Evolutionary conservation across 805 yeast genomes (phyloP).

Genomic region (Candida glaebosa): DNA sequence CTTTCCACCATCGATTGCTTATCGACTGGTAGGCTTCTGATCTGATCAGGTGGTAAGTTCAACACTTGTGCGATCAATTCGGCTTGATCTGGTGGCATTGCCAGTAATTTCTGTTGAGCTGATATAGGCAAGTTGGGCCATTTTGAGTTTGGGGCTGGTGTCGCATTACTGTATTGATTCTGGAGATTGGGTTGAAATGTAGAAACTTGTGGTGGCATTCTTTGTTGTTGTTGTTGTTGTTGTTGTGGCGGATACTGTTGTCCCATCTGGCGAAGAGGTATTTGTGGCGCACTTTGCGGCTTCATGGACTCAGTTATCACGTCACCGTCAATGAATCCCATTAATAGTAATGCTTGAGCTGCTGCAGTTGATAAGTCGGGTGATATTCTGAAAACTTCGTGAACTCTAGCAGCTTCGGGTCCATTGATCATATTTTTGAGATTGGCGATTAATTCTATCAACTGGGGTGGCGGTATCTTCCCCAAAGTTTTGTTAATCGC

Average conservation of each 20-base stretch:
- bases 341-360: constrained; percentile 68
- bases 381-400: constrained; percentile 49
- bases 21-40: constrained; percentile 47
- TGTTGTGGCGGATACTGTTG: too few relatives aligned
- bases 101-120: constrained; percentile 48
- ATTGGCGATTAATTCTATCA: constrained; percentile 66
- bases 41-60: constrained; percentile 47
- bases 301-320: constrained; percentile 60
- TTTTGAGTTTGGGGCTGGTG: constrained; percentile 23
- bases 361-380: constrained; percentile 62
- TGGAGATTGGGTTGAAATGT: not conserved
- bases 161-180: constrained; percentile 8
- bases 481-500: constrained; percentile 59
- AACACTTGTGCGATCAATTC: constrained; percentile 52
- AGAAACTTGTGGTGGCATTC: constrained; percentile 6
- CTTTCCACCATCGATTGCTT: constrained; percentile 54
- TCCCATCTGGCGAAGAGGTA: too few relatives aligned
- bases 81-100: constrained; percentile 57
- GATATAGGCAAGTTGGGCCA: constrained; percentile 49
- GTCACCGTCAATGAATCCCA: constrained; percentile 71
- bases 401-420: constrained; percentile 48
- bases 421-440: constrained; percentile 55
- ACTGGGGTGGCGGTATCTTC: constrained; percentile 64
- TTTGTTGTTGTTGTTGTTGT: constrained; percentile 10
- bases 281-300: constrained; percentile 14